phyloP scores from a whole-genome alignment of 2,329 filamentous ascomycete genomes.

The Curvularia verruculosa region DNA sequence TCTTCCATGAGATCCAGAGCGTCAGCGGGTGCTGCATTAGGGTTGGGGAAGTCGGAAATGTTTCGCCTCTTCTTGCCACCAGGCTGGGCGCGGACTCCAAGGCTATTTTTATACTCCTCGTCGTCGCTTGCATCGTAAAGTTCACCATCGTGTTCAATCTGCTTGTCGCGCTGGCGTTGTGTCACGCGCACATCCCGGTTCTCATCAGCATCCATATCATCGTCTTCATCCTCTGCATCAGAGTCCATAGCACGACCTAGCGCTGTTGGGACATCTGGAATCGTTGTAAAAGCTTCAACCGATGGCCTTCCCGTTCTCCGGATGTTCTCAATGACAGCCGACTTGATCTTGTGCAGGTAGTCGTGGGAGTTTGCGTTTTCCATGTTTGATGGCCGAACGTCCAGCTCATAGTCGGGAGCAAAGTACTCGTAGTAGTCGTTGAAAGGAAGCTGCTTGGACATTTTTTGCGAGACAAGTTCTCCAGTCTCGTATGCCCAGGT shows the following conservation, averaged over 20 bases:
- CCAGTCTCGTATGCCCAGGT: conserved; percentile 74
- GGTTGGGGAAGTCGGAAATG: conserved; percentile 66
- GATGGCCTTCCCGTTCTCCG: conserved; percentile 68
- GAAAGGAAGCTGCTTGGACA: conserved; percentile 84
- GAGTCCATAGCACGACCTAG: conserved; percentile 65
- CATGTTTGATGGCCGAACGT: conserved; percentile 74
- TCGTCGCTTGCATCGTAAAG: conserved; percentile 79
- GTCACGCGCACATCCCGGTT: conserved; percentile 85
- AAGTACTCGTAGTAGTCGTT: conserved; percentile 95
- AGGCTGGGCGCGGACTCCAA: conserved; percentile 70
- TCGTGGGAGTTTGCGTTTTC: conserved; percentile 73
- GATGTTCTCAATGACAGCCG: conserved; percentile 70
- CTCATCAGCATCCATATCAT: conserved; percentile 78
- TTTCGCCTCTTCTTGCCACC: conserved; percentile 58
- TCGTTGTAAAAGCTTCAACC: conserved; percentile 55
- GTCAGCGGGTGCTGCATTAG: conserved; percentile 51
- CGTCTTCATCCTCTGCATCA: conserved; percentile 68
- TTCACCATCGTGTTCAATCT: conserved; percentile 76
- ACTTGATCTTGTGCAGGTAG: conserved; percentile 71
- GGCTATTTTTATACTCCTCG: conserved; percentile 75
- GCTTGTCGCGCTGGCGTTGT: conserved; percentile 81
- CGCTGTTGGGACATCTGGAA: conserved; percentile 59
- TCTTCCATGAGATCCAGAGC: conserved; percentile 34
- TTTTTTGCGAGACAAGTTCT: conserved; percentile 79
- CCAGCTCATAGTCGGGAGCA: conserved; percentile 71